Evolutionary conservation across 2,329 filamentous ascomycete species (phyloP).

Genomic region (Hymenotorrendiella dingleyae): DNA sequence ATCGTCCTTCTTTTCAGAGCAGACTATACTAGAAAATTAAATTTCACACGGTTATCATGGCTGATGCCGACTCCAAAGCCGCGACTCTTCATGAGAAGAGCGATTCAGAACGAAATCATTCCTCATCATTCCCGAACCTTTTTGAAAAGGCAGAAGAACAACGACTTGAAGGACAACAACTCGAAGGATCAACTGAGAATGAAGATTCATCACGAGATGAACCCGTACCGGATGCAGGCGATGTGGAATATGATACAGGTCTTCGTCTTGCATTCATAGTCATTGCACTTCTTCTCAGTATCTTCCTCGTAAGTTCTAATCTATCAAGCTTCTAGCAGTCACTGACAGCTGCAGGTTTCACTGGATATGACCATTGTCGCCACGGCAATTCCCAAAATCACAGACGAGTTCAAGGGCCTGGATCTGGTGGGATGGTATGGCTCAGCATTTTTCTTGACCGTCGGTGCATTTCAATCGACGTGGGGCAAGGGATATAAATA

Average conservation of each 20-base stretch:
- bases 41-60: too few relatives aligned
- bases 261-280: constrained; percentile 36
- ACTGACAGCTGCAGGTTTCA: constrained; percentile 17
- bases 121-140: constrained; percentile 14
- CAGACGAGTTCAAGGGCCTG: constrained; percentile 44
- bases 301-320: constrained; percentile 37
- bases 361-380: constrained; percentile 48
- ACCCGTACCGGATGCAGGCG: too few relatives aligned
- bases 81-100: constrained; percentile 19
- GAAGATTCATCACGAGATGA: constrained; percentile 4
- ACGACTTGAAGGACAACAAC: constrained; percentile 10
- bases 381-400: constrained; percentile 51
- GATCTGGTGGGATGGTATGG: constrained; percentile 52
- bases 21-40: too few relatives aligned
- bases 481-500: constrained; percentile 32
- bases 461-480: constrained; percentile 32
- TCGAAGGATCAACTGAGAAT: constrained; percentile 16
- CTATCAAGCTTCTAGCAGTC: too few relatives aligned
- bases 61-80: constrained; percentile 17
- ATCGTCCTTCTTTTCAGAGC: too few relatives aligned
- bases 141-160: constrained; percentile 13
- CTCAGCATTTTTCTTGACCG: constrained; percentile 46
- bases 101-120: constrained; percentile 14
- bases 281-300: constrained; percentile 39
- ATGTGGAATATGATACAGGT: constrained; percentile 25